Percentiles rank a stretch among this genome's conserved stretches.
Conservation (phyloP, 495 filamentous ascomycete genomes). For the Evansstolkia leycettana region DNA sequence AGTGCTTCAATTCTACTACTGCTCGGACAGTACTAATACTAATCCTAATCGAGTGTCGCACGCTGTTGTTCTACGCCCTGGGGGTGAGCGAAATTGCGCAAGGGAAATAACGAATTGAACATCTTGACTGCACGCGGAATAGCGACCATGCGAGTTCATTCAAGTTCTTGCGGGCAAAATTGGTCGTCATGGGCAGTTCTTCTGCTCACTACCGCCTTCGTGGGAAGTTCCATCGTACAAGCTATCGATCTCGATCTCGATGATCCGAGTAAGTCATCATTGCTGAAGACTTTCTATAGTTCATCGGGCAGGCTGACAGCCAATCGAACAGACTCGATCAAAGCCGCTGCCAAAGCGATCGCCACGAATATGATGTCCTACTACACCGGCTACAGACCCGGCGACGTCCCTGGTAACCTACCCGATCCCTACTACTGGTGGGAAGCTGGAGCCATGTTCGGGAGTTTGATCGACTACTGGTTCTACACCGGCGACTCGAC, state of each 20-base stretch:
- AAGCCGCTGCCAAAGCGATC: constrained; percentile 32
- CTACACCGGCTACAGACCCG: constrained; percentile 30
- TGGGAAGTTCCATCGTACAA: constrained; percentile 7
- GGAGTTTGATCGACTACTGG: constrained; percentile 39
- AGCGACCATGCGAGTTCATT: too few species aligned
- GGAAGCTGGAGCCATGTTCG: constrained; percentile 39
- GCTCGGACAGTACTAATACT: too few species aligned
- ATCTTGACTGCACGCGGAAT: too few species aligned
- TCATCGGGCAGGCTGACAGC: background rate
- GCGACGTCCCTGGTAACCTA: constrained; percentile 25
- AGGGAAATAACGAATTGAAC: too few species aligned
- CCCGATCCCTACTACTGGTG: constrained; percentile 27
- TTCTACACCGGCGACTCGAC: constrained; percentile 42
- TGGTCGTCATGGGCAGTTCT: constrained; percentile 10
- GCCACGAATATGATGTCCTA: constrained; percentile 39
- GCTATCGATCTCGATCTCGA: constrained; percentile 16
- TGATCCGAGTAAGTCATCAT: constrained; percentile 6
- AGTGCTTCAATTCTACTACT: too few species aligned
- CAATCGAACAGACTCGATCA: constrained; percentile 38
- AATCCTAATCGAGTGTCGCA: too few species aligned
- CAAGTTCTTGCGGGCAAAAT: too few species aligned
- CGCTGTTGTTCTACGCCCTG: too few species aligned
- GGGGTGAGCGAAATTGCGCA: too few species aligned
- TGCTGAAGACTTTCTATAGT: background rate
- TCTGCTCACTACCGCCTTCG: constrained; percentile 7